phyloP scores from a whole-genome alignment of 2,329 filamentous ascomycete species.

The Hymenoscyphus infarciens region DNA sequence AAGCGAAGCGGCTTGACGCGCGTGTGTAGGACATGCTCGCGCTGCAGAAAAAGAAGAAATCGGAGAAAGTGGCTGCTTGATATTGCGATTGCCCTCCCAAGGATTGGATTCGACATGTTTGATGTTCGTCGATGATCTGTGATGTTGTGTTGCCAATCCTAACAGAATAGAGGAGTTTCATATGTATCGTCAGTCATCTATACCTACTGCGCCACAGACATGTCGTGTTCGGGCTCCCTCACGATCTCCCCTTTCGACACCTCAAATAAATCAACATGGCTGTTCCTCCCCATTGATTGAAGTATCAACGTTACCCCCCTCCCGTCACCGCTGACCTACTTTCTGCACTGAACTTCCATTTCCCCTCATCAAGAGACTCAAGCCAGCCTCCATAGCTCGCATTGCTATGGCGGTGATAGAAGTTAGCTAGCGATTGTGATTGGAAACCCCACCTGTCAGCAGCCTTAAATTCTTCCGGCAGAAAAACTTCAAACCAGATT shows the following conservation, averaged over 20 bases:
- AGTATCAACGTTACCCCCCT: background rate
- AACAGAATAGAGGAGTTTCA: background rate
- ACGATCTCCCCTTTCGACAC: background rate
- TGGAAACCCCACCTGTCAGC: background rate
- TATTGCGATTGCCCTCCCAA: too few relatives aligned
- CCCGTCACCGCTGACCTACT: background rate
- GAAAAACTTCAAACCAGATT: background rate
- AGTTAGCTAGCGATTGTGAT: background rate
- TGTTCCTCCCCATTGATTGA: background rate
- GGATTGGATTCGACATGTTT: too few relatives aligned
- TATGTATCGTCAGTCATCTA: background rate
- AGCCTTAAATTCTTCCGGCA: background rate
- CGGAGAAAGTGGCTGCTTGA: too few relatives aligned
- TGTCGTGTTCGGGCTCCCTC: background rate
- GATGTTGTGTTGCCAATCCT: background rate
- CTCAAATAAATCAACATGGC: background rate
- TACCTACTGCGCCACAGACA: background rate
- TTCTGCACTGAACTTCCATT: background rate
- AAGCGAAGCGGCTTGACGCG: conserved; percentile 1
- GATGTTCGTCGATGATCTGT: background rate
- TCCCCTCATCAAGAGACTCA: background rate
- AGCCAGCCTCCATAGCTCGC: background rate
- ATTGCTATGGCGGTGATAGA: background rate
- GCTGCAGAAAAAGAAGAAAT: background rate
- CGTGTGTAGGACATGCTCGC: background rate